Evolutionary conservation across 371 early-diverging fungal genomes (phyloP), one percentile per base, ranked within the genome.

Genomic region (Dichotomocladium elegans): DNA sequence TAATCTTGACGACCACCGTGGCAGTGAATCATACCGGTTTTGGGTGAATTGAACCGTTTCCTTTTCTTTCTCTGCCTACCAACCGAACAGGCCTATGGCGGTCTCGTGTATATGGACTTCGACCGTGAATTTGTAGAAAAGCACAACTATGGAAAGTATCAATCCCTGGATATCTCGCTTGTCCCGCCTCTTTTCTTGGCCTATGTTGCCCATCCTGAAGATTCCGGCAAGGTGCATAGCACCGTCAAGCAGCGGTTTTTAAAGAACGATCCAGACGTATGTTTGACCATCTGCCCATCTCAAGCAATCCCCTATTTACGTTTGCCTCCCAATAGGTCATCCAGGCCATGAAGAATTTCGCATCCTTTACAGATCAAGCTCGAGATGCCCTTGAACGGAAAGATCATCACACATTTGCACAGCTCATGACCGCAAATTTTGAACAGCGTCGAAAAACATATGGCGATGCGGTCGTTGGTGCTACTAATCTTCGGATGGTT

Each of bases 51-150:
- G 14, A 43, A 9, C 35, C 6, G n/a, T 6, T 17, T 37, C n/a
- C n/a, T 15, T 50, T 22, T 17, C n/a, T n/a, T n/a, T n/a, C n/a
- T n/a, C n/a, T n/a, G n/a, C n/a, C n/a, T n/a, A 29, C 34, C 34
- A 12, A 25, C 46, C 22, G 14, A 34, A 17, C 47, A 68, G 65
- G 54, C 70, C 1, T 77, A 66, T 53, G 87, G 87, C 6, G 88
- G 88, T 1, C 63, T 78, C 6, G 82, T 88, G 9, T 85, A 68
- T 55, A 88, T 88, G 88, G 81, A 88, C 56, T 88, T 88, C 53
- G 66, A 74, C 15, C 51, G 64, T n/a, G 60, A 58, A 2, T 64
- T 71, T 41, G 75, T 85, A 74, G 72, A 81, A n/a, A 45, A 50
- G n/a, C 54, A 79, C 28, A 79, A 80, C 1, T 74, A 80, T 56